These are phyloP conservation scores for Leptographium lundbergii DNA, from an alignment of 2,329 filamentous ascomycete genomes.

Conservation along the genomic window DNA sequence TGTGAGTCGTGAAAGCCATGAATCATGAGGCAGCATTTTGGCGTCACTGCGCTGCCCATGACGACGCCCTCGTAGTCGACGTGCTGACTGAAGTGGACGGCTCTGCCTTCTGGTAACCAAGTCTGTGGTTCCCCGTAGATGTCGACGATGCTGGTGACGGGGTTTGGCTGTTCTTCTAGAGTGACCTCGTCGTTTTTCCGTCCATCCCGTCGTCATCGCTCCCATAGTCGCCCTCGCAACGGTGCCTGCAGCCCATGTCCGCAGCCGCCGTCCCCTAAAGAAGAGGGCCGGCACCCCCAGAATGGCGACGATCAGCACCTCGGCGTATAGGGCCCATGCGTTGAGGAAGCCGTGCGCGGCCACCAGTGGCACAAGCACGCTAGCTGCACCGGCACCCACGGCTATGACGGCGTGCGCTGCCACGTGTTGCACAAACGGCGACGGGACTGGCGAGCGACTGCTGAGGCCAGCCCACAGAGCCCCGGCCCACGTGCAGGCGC, in stretches of 20 bases:
- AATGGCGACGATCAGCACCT: constrained; percentile 18
- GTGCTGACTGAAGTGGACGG: neutral
- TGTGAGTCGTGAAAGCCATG: neutral
- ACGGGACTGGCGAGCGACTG: neutral
- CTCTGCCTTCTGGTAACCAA: neutral
- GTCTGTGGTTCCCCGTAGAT: neutral
- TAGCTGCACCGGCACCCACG: constrained; percentile 22
- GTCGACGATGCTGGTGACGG: neutral
- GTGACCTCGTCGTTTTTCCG: neutral
- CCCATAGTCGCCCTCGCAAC: constrained; percentile 4
- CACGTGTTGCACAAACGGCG: constrained; percentile 18
- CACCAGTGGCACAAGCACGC: constrained; percentile 24
- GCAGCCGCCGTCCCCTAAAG: constrained; percentile 15
- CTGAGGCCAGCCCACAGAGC: constrained; percentile 24
- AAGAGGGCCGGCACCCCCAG: constrained; percentile 19
- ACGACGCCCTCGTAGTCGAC: neutral
- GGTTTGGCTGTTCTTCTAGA: neutral
- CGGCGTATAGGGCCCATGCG: constrained; percentile 19
- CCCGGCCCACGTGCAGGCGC: constrained; percentile 21
- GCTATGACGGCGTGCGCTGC: constrained; percentile 22
- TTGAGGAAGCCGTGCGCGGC: constrained; percentile 15
- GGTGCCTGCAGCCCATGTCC: constrained; percentile 18
- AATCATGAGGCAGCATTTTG: neutral
- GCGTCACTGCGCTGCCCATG: neutral
- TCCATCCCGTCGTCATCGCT: neutral